Evolutionary conservation across 129 eudicot genomes (phyloP), one percentile per base, ranked within the genome.

Genomic region (Erigeron canadensis): DNA sequence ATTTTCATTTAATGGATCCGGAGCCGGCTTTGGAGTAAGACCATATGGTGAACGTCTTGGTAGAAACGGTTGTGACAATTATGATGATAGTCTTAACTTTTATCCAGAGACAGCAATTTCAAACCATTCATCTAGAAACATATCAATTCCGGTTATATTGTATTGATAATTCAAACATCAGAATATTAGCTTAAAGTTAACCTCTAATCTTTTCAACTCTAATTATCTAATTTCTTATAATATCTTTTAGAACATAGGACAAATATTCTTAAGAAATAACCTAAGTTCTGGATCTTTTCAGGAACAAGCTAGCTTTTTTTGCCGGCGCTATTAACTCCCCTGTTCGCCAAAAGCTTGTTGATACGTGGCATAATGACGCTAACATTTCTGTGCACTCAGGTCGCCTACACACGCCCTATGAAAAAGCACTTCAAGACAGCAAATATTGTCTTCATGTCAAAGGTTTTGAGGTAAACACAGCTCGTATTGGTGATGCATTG

Each of bases 401-500:
- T n/a, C 87, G 28, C 71, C 77, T 93, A 55, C 64, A 71, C 45
- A 89, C 96, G 8, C 72, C 95, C 23, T 90, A 90, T 17, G 73
- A n/a, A 83, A 5, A 81, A 21, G 91, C 76, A 70, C 91, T 93
- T 58, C 80, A 87, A 4, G 61, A 77, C 67, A 93, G 95, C 83
- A 89, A 80, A 65, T 94, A 83, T 69, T 89, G 98, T 69, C 84
- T 93, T 54, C 98, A 89, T 71, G 96, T 87, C 21, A 92, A 92
- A 78, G 98, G 98, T 8, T 92, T 81, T 64, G 98, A 89, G 65
- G 96, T 89, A 13, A 93, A 93, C 80, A 89, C 98, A 28, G 96
- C 98, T 63, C 96, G 96, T 19, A 68, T 87, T 16, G 95, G 95
- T 39, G 98, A 92, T 63, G 91, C 98, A 7, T 23, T 92, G 6